These are phyloP conservation scores for Bromus sterilis DNA, from an alignment of 176 grass and related monocot genomes.

Conservation along the genomic window DNA sequence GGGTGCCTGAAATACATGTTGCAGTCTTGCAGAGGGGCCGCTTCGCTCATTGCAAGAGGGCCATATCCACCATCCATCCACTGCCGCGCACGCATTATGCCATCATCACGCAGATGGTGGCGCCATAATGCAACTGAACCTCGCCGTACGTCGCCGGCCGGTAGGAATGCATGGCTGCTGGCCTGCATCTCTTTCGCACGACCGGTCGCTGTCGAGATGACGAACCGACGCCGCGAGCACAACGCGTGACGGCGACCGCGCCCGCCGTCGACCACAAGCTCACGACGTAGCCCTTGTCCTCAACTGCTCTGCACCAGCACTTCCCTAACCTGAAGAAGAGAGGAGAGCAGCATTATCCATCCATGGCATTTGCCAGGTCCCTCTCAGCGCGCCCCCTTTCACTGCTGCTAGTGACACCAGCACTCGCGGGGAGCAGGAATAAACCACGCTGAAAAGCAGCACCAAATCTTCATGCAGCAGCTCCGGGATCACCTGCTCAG, in stretches of 20 bases:
- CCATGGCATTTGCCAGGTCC: slow-evolving; percentile 10
- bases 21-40: slow-evolving; percentile 45
- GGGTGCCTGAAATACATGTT: slow-evolving; percentile 23
- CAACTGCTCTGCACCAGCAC: too few species aligned
- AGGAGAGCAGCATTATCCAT: slow-evolving; percentile 9
- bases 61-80: not conserved
- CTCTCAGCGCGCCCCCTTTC: slow-evolving; percentile 14
- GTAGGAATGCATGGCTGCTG: slow-evolving; percentile 14
- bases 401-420: slow-evolving; percentile 51
- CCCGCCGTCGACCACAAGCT: not conserved
- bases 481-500: slow-evolving; percentile 29
- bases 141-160: not conserved
- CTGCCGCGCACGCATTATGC: not conserved
- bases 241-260: slow-evolving; percentile 14
- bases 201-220: not conserved
- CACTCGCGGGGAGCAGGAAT: slow-evolving; percentile 33
- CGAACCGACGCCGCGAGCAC: slow-evolving; percentile 6
- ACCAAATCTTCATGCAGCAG: slow-evolving; percentile 29
- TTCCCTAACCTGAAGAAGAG: not conserved
- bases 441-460: slow-evolving; percentile 7
- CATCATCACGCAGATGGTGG: not conserved
- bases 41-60: not conserved
- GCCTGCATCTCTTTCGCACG: not conserved
- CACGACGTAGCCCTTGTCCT: not conserved
- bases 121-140: not conserved